Conservation (phyloP, 2,329 filamentous ascomycete species). For the Blumeria graminis region DNA sequence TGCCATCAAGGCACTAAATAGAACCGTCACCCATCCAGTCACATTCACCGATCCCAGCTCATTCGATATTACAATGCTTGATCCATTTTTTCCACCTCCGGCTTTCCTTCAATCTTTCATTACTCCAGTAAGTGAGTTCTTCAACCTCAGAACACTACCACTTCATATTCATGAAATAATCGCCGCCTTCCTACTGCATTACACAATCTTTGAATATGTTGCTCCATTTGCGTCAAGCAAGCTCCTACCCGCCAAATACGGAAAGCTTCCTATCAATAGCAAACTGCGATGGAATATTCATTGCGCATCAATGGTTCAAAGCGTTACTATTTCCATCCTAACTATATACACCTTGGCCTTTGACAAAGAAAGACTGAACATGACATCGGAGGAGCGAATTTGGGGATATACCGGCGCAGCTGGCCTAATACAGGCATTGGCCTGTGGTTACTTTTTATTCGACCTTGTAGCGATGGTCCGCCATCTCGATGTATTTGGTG, state of each 20-base stretch:
- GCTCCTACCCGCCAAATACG: conserved; percentile 35
- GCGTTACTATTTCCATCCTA: conserved; percentile 39
- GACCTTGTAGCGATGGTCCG: conserved; percentile 8
- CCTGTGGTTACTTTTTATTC: conserved; percentile 34
- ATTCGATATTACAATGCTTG: conserved; percentile 29
- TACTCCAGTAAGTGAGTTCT: conserved; percentile 34
- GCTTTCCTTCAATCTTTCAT: conserved; percentile 24
- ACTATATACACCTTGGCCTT: conserved; percentile 45
- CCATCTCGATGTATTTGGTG: conserved; percentile 41
- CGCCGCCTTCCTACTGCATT: conserved; percentile 40
- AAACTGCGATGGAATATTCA: conserved; percentile 60
- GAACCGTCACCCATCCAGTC: too few species aligned
- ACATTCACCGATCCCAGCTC: too few species aligned
- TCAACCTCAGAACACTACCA: conserved; percentile 41
- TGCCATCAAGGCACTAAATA: too few species aligned
- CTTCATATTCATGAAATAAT: conserved; percentile 55
- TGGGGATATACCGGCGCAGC: conserved; percentile 55
- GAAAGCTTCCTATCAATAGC: conserved; percentile 32
- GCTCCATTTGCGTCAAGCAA: conserved; percentile 38
- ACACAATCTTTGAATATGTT: conserved; percentile 36
- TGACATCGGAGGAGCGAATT: conserved; percentile 41
- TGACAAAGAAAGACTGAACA: conserved; percentile 39
- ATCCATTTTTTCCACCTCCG: conserved; percentile 38
- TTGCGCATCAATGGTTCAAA: conserved; percentile 56
- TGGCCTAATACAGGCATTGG: conserved; percentile 50